Base-by-base conservation (phyloP, 1,284 basidiomycete genomes). In the Ustilago xerochloae region DNA sequence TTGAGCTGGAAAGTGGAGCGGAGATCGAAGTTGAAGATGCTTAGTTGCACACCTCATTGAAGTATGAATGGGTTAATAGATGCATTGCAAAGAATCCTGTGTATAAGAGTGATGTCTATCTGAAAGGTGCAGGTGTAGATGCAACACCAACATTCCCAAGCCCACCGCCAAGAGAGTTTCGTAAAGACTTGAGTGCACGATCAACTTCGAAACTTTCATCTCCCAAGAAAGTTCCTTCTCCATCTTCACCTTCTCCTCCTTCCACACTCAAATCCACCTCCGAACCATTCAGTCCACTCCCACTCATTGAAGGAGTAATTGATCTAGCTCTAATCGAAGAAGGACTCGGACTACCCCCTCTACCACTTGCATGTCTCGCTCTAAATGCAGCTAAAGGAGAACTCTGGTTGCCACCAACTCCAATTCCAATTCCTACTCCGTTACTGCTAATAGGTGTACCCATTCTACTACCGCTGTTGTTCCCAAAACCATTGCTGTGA, bases 311-410 rank as follows among this genome's bases (percentile, higher is more conserved):
- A 2, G 55, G 65, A 6, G 65, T 62, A 12, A 55, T 28, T 1
- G 60, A 52, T 5, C 60, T n/a, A 1, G 60, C 33, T 1, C 65
- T 20, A 6, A 58, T 5, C n/a, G 38, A 51, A 9, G 46, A 43
- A 9, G 64, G 54, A 6, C 43, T 43, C 4, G 36, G 38, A 26
- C 38, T 38, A 6, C 20, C 36, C 5, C 50, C 18, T 35, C 16
- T n/a, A 3, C 24, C 32, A 3, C 46, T 26, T 6, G 57, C 39
- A 38, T 45, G 86, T 85, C 48, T 86, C 87, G 77, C 91, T 90
- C 89, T 90, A 89, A 75, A 90, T 81, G 35, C 86, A 81, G 36
- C 87, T 87, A 18, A 88, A 87, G 65, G 87, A 84, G 79, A 90
- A 89, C 26, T 89, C 6, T 30, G 20, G 15, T 1, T 30, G 29